These are phyloP conservation scores for Serpula lacrymans DNA, from an alignment of 768 basidiomycete genomes.

Conservation along the genomic window DNA sequence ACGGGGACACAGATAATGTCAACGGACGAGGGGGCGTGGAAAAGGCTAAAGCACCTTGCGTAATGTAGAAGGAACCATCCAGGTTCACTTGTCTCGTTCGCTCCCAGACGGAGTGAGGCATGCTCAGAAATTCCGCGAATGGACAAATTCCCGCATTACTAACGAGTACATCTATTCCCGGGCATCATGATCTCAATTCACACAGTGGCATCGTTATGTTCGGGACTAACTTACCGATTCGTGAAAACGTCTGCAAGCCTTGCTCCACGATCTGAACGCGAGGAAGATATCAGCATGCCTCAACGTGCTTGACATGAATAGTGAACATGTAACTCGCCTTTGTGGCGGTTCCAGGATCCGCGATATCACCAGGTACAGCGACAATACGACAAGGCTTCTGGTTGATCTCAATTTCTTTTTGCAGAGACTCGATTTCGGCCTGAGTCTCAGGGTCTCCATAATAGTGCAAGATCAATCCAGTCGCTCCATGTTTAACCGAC, in stretches of 20 bases:
- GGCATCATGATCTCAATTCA: conserved; percentile 1
- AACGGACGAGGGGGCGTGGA: not conserved
- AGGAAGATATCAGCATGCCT: not conserved
- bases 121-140: conserved; percentile 68
- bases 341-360: conserved; percentile 48
- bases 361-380: conserved; percentile 64
- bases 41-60: conserved; percentile 47
- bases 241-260: conserved; percentile 57
- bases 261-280: conserved; percentile 51
- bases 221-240: conserved; percentile 54
- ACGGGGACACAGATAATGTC: conserved; percentile 6
- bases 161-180: conserved; percentile 41
- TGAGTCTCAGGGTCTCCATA: conserved; percentile 56
- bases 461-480: conserved; percentile 64
- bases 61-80: conserved; percentile 71
- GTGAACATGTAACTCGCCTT: conserved; percentile 35
- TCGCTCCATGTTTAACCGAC: conserved; percentile 61
- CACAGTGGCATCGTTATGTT: too few species aligned
- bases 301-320: not conserved
- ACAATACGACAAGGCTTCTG: conserved; percentile 37
- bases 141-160: conserved; percentile 71
- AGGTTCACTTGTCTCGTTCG: conserved; percentile 57
- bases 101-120: conserved; percentile 45
- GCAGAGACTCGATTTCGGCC: conserved; percentile 44
- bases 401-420: conserved; percentile 40